Base-by-base conservation (phyloP, 139 green algal species). In the Axilococcus clingmanii region DNA sequence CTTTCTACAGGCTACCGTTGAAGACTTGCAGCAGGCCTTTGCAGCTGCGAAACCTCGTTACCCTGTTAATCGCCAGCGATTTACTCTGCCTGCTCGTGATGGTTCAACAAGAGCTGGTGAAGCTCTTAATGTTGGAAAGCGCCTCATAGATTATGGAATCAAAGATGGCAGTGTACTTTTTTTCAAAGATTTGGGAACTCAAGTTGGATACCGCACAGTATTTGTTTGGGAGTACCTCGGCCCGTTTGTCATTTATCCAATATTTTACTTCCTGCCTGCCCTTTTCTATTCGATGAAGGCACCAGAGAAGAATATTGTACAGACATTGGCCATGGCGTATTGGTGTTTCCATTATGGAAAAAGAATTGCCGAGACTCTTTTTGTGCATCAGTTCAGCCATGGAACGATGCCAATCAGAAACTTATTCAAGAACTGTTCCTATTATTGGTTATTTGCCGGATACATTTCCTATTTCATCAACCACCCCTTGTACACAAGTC, bases 161-260 rank as follows among this genome's bases (percentile, higher is more conserved):
- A 29, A 41, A 0, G 65, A 82, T 22, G 73, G 77, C 2, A 53
- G 60, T 2, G 50, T 69, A 11, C n/a, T 95, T 6, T 51, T 76
- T 3, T 94, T 93, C 60, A 99, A 99, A 73, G 92, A 99, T 59
- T 78, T 99, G 20, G 92, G 92, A 0, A 65, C 77, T 2, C 79
- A 95, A 80, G 83, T 99, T 29, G 79, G 76, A 37, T 99, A 95
- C 71, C 53, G 55, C 6, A 93, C 84, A 0, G 92, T 99, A 0
- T 99, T 97, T 65, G 93, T 98, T 68, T 93, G 79, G 68, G 92
- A 99, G 64, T 99, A 99, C 66, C 78, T 97, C 35, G 92, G 92
- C 3, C 92, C 92, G 0, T 57, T 99, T 65, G 40, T 84, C 17
- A 69, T 96, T 34, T 99, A 95, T 74, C 75, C 87, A 3, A 60